These are phyloP conservation scores for Phytophthora cactorum DNA, from an alignment of 352 stramenopile genomes.

Conservation along the genomic window DNA sequence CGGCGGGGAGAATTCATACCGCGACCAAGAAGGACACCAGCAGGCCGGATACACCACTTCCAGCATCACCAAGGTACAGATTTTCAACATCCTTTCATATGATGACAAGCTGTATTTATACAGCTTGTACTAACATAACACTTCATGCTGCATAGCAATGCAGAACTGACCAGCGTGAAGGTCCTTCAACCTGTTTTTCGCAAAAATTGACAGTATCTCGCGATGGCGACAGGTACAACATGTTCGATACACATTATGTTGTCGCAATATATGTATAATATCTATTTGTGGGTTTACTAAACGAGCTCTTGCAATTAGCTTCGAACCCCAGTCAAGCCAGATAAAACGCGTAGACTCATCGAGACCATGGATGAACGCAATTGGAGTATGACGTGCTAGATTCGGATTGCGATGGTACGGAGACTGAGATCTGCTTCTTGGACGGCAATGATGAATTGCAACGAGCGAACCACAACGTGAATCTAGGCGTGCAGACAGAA, in stretches of 20 bases:
- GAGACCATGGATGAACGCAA: too few species aligned
- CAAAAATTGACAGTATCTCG: neutral
- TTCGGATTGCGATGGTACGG: slow-evolving; percentile 15
- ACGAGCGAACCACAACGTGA: too few species aligned
- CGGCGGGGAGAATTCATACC: too few species aligned
- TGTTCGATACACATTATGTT: neutral
- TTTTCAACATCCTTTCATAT: too few species aligned
- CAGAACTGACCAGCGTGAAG: neutral
- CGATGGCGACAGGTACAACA: neutral
- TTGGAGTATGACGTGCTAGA: slow-evolving; percentile 1
- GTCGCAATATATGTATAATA: neutral
- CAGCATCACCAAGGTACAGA: neutral
- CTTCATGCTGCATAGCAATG: neutral
- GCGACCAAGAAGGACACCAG: too few species aligned
- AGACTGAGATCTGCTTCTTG: slow-evolving; percentile 8
- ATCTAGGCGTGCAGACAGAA: too few species aligned
- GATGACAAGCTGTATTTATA: neutral
- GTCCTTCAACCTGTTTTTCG: too few species aligned
- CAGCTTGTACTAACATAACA: neutral
- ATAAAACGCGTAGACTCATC: too few species aligned
- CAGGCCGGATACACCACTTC: neutral
- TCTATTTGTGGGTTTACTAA: too few species aligned
- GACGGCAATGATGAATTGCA: slow-evolving; percentile 4
- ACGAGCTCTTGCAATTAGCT: too few species aligned
- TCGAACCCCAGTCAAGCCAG: too few species aligned